Conservation (phyloP, 1,139 yeast genomes). For the Kluyveromyces sp. region DNA sequence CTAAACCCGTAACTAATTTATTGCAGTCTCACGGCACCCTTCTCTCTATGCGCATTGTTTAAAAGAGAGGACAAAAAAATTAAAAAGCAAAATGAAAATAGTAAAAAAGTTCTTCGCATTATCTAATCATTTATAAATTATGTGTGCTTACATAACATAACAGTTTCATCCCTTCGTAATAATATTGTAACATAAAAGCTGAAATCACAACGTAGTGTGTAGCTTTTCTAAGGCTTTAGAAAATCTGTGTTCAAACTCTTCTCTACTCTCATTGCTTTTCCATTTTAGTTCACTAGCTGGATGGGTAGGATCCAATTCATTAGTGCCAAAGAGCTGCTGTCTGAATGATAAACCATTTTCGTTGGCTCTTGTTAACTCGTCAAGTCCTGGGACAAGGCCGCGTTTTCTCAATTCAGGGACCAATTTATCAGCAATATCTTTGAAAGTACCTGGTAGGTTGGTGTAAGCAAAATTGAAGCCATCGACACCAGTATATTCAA, state of each 20-base stretch:
- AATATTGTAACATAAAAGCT: too few species aligned
- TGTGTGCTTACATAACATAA: too few species aligned
- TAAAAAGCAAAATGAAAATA: too few species aligned
- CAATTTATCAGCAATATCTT: slow-evolving; percentile 30
- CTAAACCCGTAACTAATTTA: too few species aligned
- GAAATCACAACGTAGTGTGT: not conserved
- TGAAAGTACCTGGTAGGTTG: slow-evolving; percentile 32
- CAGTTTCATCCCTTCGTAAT: too few species aligned
- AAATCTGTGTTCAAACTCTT: slow-evolving; percentile 30
- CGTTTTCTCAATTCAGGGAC: slow-evolving; percentile 33
- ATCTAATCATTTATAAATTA: too few species aligned
- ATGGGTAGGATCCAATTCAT: slow-evolving; percentile 21
- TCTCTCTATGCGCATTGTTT: too few species aligned
- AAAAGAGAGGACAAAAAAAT: too few species aligned
- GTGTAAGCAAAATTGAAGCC: slow-evolving; percentile 34
- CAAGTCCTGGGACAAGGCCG: slow-evolving; percentile 31
- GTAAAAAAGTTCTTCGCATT: too few species aligned
- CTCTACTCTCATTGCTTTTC: slow-evolving; percentile 34
- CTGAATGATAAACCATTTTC: slow-evolving; percentile 14
- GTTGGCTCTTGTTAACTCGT: slow-evolving; percentile 14
- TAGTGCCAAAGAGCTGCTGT: slow-evolving; percentile 21
- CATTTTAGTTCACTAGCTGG: slow-evolving; percentile 38
- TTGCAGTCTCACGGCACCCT: too few species aligned
- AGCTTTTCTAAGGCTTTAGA: not conserved
- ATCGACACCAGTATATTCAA: slow-evolving; percentile 31